Conservation (phyloP, 345 rosid species). For the Euclidium syriacum region DNA sequence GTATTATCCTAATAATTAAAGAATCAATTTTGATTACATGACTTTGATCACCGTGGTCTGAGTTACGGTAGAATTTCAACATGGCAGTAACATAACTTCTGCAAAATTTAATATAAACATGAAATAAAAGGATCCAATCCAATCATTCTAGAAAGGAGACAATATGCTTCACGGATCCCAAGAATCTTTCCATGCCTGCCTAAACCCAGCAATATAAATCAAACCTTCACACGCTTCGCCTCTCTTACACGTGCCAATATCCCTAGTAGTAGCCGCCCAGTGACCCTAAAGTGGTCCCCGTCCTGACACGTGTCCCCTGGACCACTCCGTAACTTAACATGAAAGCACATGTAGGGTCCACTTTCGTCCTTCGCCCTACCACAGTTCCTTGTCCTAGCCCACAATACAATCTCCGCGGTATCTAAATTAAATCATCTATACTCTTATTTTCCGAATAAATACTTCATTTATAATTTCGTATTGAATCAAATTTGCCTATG, state of each 20-base stretch:
- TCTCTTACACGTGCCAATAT: constrained; percentile 38
- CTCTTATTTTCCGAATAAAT: no score
- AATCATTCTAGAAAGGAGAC: constrained; percentile 57
- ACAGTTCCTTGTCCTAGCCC: constrained; percentile 29
- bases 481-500: no score
- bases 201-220: constrained; percentile 44
- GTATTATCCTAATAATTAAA: no score
- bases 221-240: constrained; percentile 16
- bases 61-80: no score
- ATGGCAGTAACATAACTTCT: no score
- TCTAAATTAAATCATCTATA: background rate
- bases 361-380: constrained; percentile 24
- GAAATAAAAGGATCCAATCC: constrained; percentile 23
- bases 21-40: no score
- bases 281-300: constrained; percentile 27
- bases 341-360: constrained; percentile 31
- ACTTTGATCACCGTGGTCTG: no score
- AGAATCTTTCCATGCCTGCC: constrained; percentile 69
- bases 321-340: constrained; percentile 33
- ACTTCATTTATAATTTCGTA: no score
- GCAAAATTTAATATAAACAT: no score
- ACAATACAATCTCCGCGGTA: constrained; percentile 32
- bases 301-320: constrained; percentile 20
- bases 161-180: constrained; percentile 61
- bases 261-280: constrained; percentile 38